Base-by-base conservation (phyloP, 805 yeast species). In the Wickerhamomyces strasburgensis region DNA sequence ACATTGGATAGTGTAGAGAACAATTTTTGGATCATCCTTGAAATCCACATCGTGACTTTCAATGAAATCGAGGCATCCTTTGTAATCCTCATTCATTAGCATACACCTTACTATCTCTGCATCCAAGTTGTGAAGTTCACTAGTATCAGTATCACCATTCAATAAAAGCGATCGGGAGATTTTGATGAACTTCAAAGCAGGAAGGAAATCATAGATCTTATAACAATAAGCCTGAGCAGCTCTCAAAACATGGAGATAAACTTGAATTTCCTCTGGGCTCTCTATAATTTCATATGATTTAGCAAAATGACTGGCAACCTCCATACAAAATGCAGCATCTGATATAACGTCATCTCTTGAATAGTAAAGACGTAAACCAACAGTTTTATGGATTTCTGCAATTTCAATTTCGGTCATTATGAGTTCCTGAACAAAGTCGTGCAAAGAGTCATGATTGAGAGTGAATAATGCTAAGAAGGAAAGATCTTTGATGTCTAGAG, bases 201-300 rank as follows among this genome's bases (percentile, higher is more conserved):
- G 50, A 19, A 51, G 54, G 39, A 65, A 60, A 43, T 70, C 73
- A 33, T 63, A 68, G 9, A 67, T 62, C 9, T 65, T 63, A 31
- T 67, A 64, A 1, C 75, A 72, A 38, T 57, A 57, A 34, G 59
- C 57, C 2, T 75, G 75, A 1, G 77, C 74, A 15, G 58, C 56
- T 4, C 64, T 55, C 28, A 72, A 48, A 5, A 69, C 65, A 3
- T 61, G 62, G 13, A 62, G 41, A 37, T 67, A 73, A 1, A 54
- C 56, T 5, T 54, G 53, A 15, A 40, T 37, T 27, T 73, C 78
- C 5, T 61, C 64, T 2, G 46, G 8, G n/a, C 33, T 26, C 3
- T n/a, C 18, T 11, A 46, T 35, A 1, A 33, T 29, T 5, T 33
- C 21, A 17, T 34, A 38, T 6, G 54, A 49, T 16, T 43, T 43